Conservation (phyloP, 139 green algal genomes). For the Axilococcus clingmanii region DNA sequence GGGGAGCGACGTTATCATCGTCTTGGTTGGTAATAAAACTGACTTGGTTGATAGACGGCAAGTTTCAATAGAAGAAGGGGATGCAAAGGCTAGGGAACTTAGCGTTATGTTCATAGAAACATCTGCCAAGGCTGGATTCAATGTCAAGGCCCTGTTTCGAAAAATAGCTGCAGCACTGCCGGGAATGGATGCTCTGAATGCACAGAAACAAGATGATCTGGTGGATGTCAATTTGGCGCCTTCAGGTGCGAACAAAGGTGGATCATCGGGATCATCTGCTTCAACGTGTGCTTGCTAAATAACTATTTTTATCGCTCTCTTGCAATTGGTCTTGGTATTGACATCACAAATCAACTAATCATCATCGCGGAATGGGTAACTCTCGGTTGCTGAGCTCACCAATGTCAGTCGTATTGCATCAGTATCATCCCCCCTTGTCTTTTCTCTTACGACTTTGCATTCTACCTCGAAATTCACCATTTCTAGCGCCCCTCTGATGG, state of each 20-base stretch:
- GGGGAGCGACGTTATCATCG: constrained; percentile 96
- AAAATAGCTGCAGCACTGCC: constrained; percentile 96
- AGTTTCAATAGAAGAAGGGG: constrained; percentile 95
- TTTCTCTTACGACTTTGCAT: constrained; percentile 64
- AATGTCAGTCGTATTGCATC: constrained; percentile 79
- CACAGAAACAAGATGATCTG: constrained; percentile 65
- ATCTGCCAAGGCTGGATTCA: constrained; percentile 96
- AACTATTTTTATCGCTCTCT: no score
- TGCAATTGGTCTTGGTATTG: no score
- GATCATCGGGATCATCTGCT: constrained; percentile 1
- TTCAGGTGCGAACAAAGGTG: constrained; percentile 25
- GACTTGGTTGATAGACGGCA: constrained; percentile 95
- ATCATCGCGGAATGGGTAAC: constrained; percentile 93
- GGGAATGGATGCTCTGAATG: constrained; percentile 78
- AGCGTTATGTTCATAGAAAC: constrained; percentile 98
- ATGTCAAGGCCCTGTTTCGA: constrained; percentile 98
- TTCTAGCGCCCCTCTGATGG: constrained; percentile 81
- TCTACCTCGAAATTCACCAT: constrained; percentile 85
- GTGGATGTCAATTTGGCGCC: constrained; percentile 88
- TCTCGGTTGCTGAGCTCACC: constrained; percentile 38
- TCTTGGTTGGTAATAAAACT: constrained; percentile 98
- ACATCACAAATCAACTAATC: constrained; percentile 59
- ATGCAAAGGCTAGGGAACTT: constrained; percentile 74
- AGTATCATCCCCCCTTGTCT: constrained; percentile 72
- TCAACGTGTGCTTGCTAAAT: constrained; percentile 36